Base-by-base conservation (phyloP, 768 basidiomycete genomes). In the Exidia glandulosa region DNA sequence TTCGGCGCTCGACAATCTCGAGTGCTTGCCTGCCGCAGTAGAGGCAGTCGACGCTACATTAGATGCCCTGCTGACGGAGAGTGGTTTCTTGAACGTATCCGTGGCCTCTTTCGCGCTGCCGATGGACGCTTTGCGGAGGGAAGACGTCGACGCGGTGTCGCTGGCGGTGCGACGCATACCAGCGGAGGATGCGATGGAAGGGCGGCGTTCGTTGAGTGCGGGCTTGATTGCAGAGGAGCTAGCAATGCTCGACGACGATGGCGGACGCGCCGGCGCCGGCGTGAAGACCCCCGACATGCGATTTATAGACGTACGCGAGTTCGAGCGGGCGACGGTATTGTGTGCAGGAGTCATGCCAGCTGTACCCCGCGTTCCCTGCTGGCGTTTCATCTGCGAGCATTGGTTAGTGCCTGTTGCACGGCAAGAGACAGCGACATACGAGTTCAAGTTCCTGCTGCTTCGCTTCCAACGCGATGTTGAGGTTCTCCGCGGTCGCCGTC, bases 361-460 rank as follows among this genome's bases (percentile, higher is more conserved):
- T 3, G 81, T 82, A 7, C 80, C 80, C 56, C 79, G 78, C 16
- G 82, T 76, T 25, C 80, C 81, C 23, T 81, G 69, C 54, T 79
- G 80, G 50, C 88, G 78, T 69, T 90, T 90, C 36, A 86, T 72
- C 86, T 87, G 65, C 33, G 57, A 45, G 23, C 14, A 14, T 16
- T 29, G 50, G 25, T 54, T 1, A 25, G 30, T 50, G 5, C 19
- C 33, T 7, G 50, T n/a, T 27, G 14, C 7, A 30, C 41, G 37
- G 6, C 7, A 27, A 54, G 23, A 29, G 25, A 54, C 7, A 14
- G 37, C 27, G 47, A 77, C 82, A 58, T 61, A 96, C 94, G 71
- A 94, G 68, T 69, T 95, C 92, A 37, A 96, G 74, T 70, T 95
- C 94, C 70, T 94, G 92, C 67, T 96, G 94, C 73, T 96, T 96